Percentiles rank a stretch among this genome's conserved stretches.
Evolutionary conservation across 2,329 filamentous ascomycete genomes (phyloP).

Genomic region (Ceratocystis huliohia): DNA sequence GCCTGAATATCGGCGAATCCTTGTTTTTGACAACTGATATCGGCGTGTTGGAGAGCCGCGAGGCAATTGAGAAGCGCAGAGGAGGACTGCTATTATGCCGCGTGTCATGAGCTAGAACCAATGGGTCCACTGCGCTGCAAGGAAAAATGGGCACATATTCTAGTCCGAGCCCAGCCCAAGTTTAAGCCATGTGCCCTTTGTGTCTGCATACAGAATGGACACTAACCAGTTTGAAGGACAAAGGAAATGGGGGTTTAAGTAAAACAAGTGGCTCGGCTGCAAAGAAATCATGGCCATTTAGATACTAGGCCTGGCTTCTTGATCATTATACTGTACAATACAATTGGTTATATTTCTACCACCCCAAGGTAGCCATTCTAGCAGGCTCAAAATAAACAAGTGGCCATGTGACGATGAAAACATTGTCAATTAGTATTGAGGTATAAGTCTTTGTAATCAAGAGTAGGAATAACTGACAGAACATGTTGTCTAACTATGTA

Average conservation of each 20-base stretch:
- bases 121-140: not conserved
- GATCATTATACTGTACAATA: constrained; percentile 20
- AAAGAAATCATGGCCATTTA: not conserved
- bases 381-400: not conserved
- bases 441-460: not conserved
- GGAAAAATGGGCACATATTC: not conserved
- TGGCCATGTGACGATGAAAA: too few species aligned
- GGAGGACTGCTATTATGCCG: constrained; percentile 72
- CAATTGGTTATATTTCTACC: constrained; percentile 12
- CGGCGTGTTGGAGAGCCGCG: constrained; percentile 68
- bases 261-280: not conserved
- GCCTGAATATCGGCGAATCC: constrained; percentile 68
- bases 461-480: not conserved
- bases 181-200: not conserved
- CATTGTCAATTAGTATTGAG: too few species aligned
- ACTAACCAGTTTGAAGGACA: not conserved
- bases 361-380: not conserved
- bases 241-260: not conserved
- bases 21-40: constrained; percentile 66
- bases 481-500: constrained; percentile 2
- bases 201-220: not conserved
- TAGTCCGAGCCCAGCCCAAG: not conserved
- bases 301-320: not conserved
- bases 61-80: constrained; percentile 66
- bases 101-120: constrained; percentile 34